Evolutionary conservation across 805 yeast species (phyloP).

Genomic region (Blastobotrys peoriensis): DNA sequence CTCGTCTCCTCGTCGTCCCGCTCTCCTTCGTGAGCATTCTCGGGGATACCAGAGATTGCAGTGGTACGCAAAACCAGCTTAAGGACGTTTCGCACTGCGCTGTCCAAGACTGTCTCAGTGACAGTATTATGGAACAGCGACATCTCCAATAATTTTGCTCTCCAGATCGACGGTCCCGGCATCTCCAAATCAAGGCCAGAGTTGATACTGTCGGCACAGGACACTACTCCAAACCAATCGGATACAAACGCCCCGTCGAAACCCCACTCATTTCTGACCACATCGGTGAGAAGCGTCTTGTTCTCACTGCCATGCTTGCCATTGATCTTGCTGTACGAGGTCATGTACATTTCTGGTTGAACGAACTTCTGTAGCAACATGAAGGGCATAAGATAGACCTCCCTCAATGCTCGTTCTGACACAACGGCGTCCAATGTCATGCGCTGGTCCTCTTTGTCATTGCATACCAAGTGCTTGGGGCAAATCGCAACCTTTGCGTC

Average conservation of each 20-base stretch:
- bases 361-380: constrained; percentile 48
- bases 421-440: constrained; percentile 41
- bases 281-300: constrained; percentile 36
- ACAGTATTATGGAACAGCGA: too few relatives aligned
- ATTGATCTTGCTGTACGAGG: constrained; percentile 54
- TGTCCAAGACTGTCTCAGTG: too few relatives aligned
- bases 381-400: constrained; percentile 55
- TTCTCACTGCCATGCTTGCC: constrained; percentile 51
- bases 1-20: constrained; percentile 44
- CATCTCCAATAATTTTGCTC: too few relatives aligned
- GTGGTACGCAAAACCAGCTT: not conserved
- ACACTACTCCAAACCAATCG: too few relatives aligned
- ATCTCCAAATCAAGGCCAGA: constrained; percentile 57
- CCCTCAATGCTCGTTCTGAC: constrained; percentile 55
- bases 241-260: constrained; percentile 51
- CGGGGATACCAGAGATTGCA: too few relatives aligned
- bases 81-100: too few relatives aligned
- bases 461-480: constrained; percentile 54
- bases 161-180: too few relatives aligned
- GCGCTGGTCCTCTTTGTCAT: constrained; percentile 53
- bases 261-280: constrained; percentile 49
- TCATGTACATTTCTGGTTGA: constrained; percentile 50
- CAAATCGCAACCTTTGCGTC: constrained; percentile 43
- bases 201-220: too few relatives aligned
- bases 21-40: constrained; percentile 33